Conservation (phyloP, 75 land plant species). For the Cupressus sempervirens region DNA sequence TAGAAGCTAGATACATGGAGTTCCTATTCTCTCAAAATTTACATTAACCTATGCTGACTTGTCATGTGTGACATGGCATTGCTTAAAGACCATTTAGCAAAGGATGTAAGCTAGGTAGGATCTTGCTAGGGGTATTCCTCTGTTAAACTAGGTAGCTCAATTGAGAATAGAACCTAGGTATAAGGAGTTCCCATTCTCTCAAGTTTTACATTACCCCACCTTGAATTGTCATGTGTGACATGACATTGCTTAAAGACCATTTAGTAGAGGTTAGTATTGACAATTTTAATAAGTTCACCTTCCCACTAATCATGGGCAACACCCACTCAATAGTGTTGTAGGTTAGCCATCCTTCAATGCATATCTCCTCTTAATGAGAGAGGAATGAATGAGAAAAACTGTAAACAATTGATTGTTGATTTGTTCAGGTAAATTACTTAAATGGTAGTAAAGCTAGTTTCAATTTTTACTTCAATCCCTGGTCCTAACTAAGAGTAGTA, state of each 20-base stretch:
- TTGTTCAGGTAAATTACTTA: not conserved
- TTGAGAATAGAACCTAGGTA: not conserved
- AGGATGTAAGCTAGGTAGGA: not conserved
- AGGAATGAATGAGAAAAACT: not conserved
- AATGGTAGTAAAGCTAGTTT: not conserved
- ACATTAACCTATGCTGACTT: not conserved
- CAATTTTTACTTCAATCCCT: not conserved
- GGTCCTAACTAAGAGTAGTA: not conserved
- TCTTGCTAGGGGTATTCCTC: not conserved
- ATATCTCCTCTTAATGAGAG: not conserved
- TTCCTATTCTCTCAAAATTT: not conserved
- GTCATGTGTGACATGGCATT: not conserved
- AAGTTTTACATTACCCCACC: not conserved
- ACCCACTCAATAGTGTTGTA: not conserved
- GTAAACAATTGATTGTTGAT: not conserved
- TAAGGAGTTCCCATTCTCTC: not conserved
- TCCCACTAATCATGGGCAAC: not conserved
- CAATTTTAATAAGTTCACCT: not conserved
- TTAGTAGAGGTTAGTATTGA: not conserved
- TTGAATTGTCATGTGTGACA: not conserved
- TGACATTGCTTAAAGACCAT: not conserved
- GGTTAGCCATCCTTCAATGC: not conserved
- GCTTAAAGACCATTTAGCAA: not conserved
- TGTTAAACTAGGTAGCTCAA: not conserved
- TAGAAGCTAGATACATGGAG: not conserved